Evolutionary conservation across 108 stramenopile species (phyloP).

Genomic region (Nannochloropsis gaditana): DNA sequence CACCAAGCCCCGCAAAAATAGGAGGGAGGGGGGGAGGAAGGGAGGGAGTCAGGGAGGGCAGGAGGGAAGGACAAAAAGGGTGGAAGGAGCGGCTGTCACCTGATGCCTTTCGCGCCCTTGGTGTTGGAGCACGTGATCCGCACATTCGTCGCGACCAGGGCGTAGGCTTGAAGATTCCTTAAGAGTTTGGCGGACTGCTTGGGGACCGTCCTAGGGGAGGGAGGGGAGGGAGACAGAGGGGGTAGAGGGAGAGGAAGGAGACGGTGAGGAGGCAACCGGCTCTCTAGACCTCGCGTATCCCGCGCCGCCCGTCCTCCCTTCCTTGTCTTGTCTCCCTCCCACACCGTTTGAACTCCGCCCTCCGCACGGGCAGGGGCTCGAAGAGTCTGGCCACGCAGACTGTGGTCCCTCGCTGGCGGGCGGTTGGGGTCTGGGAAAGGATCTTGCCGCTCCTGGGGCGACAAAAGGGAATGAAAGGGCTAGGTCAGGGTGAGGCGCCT

Average conservation of each 20-base stretch:
- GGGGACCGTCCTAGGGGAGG: background rate
- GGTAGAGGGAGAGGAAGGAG: background rate
- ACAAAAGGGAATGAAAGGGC: background rate
- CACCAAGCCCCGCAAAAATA: too few relatives aligned
- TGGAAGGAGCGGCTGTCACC: background rate
- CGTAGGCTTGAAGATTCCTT: slow-evolving; percentile 54
- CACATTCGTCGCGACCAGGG: slow-evolving; percentile 48
- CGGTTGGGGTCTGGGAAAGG: background rate
- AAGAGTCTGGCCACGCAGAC: slow-evolving; percentile 55
- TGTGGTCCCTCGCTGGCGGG: slow-evolving; percentile 50
- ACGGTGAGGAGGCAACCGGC: background rate
- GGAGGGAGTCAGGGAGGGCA: background rate
- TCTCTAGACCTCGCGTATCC: background rate
- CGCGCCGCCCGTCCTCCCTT: background rate
- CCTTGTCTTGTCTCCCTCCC: background rate
- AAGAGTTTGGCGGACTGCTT: slow-evolving; percentile 29
- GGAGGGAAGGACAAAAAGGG: background rate
- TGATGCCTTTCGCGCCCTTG: slow-evolving; percentile 37
- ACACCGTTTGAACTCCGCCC: slow-evolving; percentile 52
- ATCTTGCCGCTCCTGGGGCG: background rate
- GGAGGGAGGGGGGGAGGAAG: background rate
- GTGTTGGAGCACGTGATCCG: slow-evolving; percentile 46
- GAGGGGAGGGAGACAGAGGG: background rate
- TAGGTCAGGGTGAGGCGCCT: background rate
- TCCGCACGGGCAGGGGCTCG: slow-evolving; percentile 55